Evolutionary conservation across 2,329 filamentous ascomycete species (phyloP), one percentile per base, ranked within the genome.

Genomic region (Aspergillus fumigatiaffinis): DNA sequence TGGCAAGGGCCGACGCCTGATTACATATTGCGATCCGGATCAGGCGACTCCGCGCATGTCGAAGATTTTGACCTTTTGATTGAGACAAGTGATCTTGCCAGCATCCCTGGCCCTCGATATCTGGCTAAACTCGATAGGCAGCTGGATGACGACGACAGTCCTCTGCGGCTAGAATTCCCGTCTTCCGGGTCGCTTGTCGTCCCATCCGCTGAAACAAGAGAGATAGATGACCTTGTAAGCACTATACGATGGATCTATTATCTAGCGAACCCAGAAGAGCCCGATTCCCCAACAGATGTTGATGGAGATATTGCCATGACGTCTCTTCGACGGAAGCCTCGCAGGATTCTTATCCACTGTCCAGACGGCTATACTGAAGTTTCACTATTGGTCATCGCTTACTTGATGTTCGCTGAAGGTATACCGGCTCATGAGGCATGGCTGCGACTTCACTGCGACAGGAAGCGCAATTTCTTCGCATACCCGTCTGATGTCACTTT

Each of bases 301-400:
- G 84, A 87, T 62, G 80, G 80, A 2, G 85, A 87, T 62, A 80
- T 82, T 54, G 76, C 77, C 49, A 84, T 88, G 80, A 67, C 71
- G 1, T 64, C 68, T 7, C 63, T 70, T 5, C 62, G 60, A 8
- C 71, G 70, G 28, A 74, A 76, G 35, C 79, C 85, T 55, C 80
- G 86, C 61, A 92, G 87, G 69, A 85, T 97, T 35, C 83, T 97
- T 32, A 90, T 99, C 44, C 93, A 97, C 74, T 97, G 94, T 73
- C 87, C 88, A 2, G 94, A 99, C 73, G 94, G 94, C 20, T 99
- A 99, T 68, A 99, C 94, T 0, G 94, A 99, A 74, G 93, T 90
- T 1, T 92, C 92, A 1, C 82, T 99, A 73, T 81, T 99, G 20
- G 91, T 85, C 1, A 85, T 99, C 42, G 91, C 93, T 9, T 99